These are phyloP conservation scores for Fusarium bactridioides DNA, from an alignment of 2,329 filamentous ascomycete genomes.

Conservation along the genomic window DNA sequence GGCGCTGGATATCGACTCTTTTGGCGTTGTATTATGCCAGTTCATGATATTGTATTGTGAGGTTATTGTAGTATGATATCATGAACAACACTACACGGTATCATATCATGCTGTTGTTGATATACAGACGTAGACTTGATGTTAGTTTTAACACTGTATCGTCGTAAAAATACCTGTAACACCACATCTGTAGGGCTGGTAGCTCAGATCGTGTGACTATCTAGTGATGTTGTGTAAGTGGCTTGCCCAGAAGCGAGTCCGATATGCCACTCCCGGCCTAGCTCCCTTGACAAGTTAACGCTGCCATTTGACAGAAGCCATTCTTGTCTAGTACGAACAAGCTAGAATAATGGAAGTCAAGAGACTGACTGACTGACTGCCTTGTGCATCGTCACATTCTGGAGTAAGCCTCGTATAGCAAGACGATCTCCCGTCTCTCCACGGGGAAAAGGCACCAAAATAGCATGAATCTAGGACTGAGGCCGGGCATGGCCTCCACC, in stretches of 20 bases:
- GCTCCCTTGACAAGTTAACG: slow-evolving; percentile 9
- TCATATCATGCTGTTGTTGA: background rate
- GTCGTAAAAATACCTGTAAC: background rate
- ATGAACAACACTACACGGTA: background rate
- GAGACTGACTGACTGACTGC: background rate
- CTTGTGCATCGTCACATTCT: background rate
- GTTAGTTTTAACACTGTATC: background rate
- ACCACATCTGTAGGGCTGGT: slow-evolving; percentile 18
- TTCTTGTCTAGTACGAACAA: background rate
- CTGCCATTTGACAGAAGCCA: background rate
- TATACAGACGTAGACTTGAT: background rate
- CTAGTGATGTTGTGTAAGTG: slow-evolving; percentile 16
- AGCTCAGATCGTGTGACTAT: slow-evolving; percentile 27
- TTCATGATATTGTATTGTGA: background rate
- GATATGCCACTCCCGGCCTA: background rate
- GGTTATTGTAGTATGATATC: background rate
- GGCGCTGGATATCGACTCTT: background rate
- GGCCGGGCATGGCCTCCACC: background rate
- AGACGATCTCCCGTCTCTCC: background rate
- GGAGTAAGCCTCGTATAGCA: slow-evolving; percentile 16
- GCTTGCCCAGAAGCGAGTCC: background rate
- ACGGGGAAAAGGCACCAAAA: background rate
- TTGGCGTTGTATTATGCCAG: background rate
- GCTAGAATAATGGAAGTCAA: background rate
- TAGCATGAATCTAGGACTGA: slow-evolving; percentile 2